Conservation (phyloP, 1,284 basidiomycete species). For the Fistulinella staudtii region DNA sequence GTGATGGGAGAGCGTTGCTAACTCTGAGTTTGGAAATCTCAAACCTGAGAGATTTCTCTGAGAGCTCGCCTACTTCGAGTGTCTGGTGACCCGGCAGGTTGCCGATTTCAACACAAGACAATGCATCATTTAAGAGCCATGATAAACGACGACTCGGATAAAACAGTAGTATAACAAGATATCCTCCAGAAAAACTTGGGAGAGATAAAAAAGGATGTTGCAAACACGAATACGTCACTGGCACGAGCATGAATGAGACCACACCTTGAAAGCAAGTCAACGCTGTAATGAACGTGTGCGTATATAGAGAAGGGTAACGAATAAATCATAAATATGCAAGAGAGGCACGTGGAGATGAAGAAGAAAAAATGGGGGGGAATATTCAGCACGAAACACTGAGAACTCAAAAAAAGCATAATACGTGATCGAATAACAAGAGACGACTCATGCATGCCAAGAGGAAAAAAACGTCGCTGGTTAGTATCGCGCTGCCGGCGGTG, state of each 20-base stretch:
- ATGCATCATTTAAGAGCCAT: neutral
- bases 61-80: too few relatives aligned
- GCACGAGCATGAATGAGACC: neutral
- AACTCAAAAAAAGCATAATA: slow-evolving; percentile 14
- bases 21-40: too few relatives aligned
- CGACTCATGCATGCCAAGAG: too few relatives aligned
- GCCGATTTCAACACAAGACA: too few relatives aligned
- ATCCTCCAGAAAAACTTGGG: too few relatives aligned
- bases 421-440: slow-evolving; percentile 18
- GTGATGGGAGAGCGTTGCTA: too few relatives aligned
- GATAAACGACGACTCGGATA: neutral
- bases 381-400: too few relatives aligned
- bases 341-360: neutral
- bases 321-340: slow-evolving; percentile 1
- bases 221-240: neutral
- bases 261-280: neutral
- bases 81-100: too few relatives aligned
- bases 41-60: too few relatives aligned
- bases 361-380: neutral
- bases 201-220: neutral
- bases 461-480: too few relatives aligned
- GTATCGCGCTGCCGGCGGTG: slow-evolving; percentile 11
- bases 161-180: slow-evolving; percentile 1
- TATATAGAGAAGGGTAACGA: neutral
- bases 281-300: neutral